A percentile compares a stretch with the other conserved stretches of the same genome.
phyloP scores from a whole-genome alignment of 2,329 filamentous ascomycete species.

The Diaporthe destruens region DNA sequence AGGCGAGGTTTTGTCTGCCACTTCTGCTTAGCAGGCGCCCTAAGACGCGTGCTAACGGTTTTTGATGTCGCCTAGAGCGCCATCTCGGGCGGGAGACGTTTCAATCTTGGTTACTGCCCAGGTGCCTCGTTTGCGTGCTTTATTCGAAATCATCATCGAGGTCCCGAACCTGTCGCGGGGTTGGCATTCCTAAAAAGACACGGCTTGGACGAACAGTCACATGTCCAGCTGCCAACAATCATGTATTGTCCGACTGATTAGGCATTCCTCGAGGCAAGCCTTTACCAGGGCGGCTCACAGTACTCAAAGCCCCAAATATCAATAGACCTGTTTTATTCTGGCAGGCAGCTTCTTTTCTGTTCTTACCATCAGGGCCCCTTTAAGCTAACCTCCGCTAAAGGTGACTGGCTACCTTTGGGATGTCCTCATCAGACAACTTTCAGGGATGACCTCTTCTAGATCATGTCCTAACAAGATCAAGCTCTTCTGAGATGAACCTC shows the following conservation, averaged over 20 bases:
- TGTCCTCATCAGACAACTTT: too few relatives aligned
- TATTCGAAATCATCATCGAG: not conserved
- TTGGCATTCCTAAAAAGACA: not conserved
- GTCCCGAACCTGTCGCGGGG: not conserved
- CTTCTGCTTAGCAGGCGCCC: slow-evolving; percentile 8
- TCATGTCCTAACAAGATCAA: too few relatives aligned
- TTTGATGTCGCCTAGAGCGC: slow-evolving; percentile 21
- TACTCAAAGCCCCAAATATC: not conserved
- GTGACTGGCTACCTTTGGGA: not conserved
- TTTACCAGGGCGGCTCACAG: not conserved
- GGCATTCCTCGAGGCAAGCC: not conserved
- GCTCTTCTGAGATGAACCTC: not conserved
- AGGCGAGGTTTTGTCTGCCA: slow-evolving; percentile 3
- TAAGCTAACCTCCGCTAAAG: not conserved
- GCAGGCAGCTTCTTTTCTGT: not conserved
- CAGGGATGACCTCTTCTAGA: too few relatives aligned
- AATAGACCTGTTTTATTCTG: not conserved
- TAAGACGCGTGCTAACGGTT: slow-evolving; percentile 14
- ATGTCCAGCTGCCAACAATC: not conserved
- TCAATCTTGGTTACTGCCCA: slow-evolving; percentile 11
- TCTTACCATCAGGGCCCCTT: too few relatives aligned
- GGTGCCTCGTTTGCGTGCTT: not conserved
- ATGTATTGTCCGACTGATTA: not conserved
- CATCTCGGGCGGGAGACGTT: not conserved
- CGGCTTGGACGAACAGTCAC: not conserved